phyloP scores from a whole-genome alignment of 208 protist species.

The Leishmania turanica region DNA sequence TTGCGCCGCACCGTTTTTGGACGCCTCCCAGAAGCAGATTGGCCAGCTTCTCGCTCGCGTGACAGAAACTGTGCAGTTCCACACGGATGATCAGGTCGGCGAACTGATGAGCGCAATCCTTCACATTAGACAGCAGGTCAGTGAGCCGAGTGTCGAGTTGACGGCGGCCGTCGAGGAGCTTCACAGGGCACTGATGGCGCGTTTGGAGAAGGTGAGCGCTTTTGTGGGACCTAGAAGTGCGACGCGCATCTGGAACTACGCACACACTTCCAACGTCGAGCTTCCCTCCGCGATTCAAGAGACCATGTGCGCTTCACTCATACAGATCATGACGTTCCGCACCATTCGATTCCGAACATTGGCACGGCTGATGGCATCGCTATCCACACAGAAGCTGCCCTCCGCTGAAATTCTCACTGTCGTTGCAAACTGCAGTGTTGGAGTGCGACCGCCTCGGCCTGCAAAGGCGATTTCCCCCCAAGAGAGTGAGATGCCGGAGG shows the following conservation, averaged over 20 bases:
- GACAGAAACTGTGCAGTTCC: conserved; percentile 59
- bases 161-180: conserved; percentile 35
- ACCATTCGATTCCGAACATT: conserved; percentile 21
- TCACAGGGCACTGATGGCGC: conserved; percentile 40
- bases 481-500: conserved; percentile 7
- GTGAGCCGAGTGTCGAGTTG: conserved; percentile 36
- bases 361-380: conserved; percentile 22
- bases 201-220: conserved; percentile 54
- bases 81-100: conserved; percentile 69
- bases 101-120: conserved; percentile 44
- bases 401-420: conserved; percentile 40
- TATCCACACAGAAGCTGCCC: conserved; percentile 36
- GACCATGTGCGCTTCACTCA: conserved; percentile 36
- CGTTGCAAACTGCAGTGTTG: conserved; percentile 52
- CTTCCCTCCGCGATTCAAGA: conserved; percentile 43
- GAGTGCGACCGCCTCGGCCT: conserved; percentile 55
- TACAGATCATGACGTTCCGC: conserved; percentile 33
- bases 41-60: conserved; percentile 50
- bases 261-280: conserved; percentile 28
- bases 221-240: conserved; percentile 36
- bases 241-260: conserved; percentile 39
- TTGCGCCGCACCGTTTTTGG: conserved; percentile 34
- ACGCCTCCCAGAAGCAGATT: conserved; percentile 45
- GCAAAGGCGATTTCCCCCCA: neutral
- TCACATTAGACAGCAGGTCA: conserved; percentile 24